phyloP scores from a whole-genome alignment of 2,329 filamentous ascomycete genomes.

The Colletotrichum sp. region DNA sequence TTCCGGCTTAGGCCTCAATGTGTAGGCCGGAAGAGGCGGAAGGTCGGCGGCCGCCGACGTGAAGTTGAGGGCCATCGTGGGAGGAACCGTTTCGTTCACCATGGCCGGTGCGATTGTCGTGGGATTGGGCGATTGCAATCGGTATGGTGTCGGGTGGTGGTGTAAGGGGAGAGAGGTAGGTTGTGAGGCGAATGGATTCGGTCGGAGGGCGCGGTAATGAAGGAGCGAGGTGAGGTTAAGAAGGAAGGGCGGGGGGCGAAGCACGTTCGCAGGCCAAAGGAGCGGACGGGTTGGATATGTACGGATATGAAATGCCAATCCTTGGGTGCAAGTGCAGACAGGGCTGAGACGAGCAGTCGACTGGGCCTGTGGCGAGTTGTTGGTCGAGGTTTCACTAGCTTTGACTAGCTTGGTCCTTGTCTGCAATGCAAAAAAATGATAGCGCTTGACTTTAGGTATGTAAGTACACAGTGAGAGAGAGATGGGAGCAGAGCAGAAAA shows the following conservation, averaged over 20 bases:
- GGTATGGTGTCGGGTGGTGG: background rate
- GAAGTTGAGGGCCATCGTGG: slow-evolving; percentile 52
- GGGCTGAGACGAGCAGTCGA: slow-evolving; percentile 16
- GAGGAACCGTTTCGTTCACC: slow-evolving; percentile 40
- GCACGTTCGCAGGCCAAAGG: background rate
- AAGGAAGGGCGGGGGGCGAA: background rate
- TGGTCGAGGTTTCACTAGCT: slow-evolving; percentile 18
- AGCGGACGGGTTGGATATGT: background rate
- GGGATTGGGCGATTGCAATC: background rate
- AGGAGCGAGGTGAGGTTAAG: background rate
- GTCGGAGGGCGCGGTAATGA: background rate
- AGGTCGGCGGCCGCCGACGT: slow-evolving; percentile 65
- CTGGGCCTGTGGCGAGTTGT: slow-evolving; percentile 13
- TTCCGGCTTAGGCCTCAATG: slow-evolving; percentile 70
- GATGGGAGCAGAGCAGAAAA: background rate
- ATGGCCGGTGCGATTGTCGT: slow-evolving; percentile 29
- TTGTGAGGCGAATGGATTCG: background rate
- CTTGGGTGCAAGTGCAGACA: slow-evolving; percentile 3
- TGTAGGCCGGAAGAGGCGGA: slow-evolving; percentile 86
- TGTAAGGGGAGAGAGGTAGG: background rate
- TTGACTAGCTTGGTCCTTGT: slow-evolving; percentile 18
- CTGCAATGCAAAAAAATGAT: slow-evolving; percentile 9
- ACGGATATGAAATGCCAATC: slow-evolving; percentile 5
- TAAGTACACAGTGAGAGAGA: background rate
- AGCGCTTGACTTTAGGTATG: background rate